Evolutionary conservation across 2,329 filamentous ascomycete genomes (phyloP).

Genomic region (Cercospora nicotianae): DNA sequence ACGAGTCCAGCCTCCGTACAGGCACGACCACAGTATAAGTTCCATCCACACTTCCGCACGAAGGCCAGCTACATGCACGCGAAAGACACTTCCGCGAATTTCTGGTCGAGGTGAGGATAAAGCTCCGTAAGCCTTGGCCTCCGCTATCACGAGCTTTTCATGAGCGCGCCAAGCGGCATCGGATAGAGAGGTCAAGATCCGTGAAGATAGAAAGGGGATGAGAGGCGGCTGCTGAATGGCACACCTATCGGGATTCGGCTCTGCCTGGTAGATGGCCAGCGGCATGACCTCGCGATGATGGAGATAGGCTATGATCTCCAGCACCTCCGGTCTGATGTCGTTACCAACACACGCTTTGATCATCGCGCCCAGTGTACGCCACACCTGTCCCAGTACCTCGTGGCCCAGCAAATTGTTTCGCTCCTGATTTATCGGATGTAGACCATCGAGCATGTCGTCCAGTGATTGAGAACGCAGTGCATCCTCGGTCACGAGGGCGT

Average conservation of each 20-base stretch:
- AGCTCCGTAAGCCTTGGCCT: slow-evolving; percentile 38
- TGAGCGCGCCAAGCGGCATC: slow-evolving; percentile 53
- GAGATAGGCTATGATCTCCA: slow-evolving; percentile 51
- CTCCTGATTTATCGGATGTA: slow-evolving; percentile 4
- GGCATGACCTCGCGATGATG: slow-evolving; percentile 52
- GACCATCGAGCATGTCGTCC: slow-evolving; percentile 29
- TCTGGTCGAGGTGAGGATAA: slow-evolving; percentile 45
- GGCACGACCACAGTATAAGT: slow-evolving; percentile 53
- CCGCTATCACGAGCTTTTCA: slow-evolving; percentile 38
- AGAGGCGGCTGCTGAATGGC: slow-evolving; percentile 50
- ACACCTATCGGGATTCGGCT: slow-evolving; percentile 37
- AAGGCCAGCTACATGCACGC: slow-evolving; percentile 43
- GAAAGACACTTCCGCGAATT: slow-evolving; percentile 47
- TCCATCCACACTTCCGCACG: slow-evolving; percentile 53
- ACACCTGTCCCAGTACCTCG: slow-evolving; percentile 47
- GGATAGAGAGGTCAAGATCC: slow-evolving; percentile 51
- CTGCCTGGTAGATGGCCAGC: slow-evolving; percentile 47
- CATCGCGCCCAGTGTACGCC: slow-evolving; percentile 49
- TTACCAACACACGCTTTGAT: slow-evolving; percentile 39
- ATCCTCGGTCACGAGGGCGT: background rate
- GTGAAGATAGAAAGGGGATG: slow-evolving; percentile 49
- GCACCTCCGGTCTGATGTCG: slow-evolving; percentile 45
- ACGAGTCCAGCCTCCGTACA: slow-evolving; percentile 50
- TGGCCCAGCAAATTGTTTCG: slow-evolving; percentile 32
- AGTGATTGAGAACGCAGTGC: slow-evolving; percentile 9